phyloP scores from a whole-genome alignment of 495 filamentous ascomycete species.

The Aspergillus mulundensis region DNA sequence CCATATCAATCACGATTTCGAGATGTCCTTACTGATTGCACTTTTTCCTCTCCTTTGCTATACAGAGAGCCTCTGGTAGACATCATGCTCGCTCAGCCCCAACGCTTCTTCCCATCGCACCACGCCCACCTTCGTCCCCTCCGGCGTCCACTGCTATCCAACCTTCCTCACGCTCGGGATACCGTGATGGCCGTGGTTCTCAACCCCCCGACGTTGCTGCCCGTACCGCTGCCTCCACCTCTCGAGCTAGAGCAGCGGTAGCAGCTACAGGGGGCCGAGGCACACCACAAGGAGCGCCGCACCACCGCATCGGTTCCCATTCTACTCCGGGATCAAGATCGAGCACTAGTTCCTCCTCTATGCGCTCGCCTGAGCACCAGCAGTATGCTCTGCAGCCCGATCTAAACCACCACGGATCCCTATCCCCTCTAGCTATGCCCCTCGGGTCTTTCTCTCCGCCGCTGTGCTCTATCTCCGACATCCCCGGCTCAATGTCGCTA shows the following conservation, averaged over 20 bases:
- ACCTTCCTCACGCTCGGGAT: not conserved
- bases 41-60: slow-evolving; percentile 12
- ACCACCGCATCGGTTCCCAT: slow-evolving; percentile 1
- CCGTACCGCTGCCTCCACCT: not conserved
- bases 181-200: slow-evolving; percentile 6
- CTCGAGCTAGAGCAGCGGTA: not conserved
- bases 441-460: slow-evolving; percentile 8
- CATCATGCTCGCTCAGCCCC: slow-evolving; percentile 24
- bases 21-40: slow-evolving; percentile 33
- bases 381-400: not conserved
- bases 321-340: not conserved
- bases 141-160: slow-evolving; percentile 2
- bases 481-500: slow-evolving; percentile 16
- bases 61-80: slow-evolving; percentile 36
- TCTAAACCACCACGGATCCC: not conserved
- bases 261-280: slow-evolving; percentile 5
- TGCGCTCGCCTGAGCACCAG: slow-evolving; percentile 2
- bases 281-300: slow-evolving; percentile 7
- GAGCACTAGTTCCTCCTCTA: not conserved
- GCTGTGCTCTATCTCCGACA: slow-evolving; percentile 12
- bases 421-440: not conserved
- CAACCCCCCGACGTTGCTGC: slow-evolving; percentile 5
- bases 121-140: slow-evolving; percentile 25
- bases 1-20: slow-evolving; percentile 16
- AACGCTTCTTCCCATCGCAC: slow-evolving; percentile 37